phyloP scores from a whole-genome alignment of 2,329 filamentous ascomycete genomes.

The Chrysoporthe puriensis region DNA sequence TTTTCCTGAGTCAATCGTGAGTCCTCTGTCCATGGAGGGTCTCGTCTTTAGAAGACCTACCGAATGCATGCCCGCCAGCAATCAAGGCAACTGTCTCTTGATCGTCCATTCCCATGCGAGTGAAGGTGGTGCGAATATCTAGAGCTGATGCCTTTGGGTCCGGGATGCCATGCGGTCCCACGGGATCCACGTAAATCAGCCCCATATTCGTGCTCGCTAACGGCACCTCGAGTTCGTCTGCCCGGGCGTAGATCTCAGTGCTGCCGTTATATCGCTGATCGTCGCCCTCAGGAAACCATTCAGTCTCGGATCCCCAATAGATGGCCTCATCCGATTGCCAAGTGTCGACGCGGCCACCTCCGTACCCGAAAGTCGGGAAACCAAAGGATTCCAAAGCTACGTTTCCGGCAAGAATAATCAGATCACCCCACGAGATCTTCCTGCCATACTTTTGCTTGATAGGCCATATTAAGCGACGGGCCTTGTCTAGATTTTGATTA shows the following conservation, averaged over 20 bases:
- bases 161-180: constrained; percentile 73
- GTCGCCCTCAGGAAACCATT: constrained; percentile 68
- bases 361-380: constrained; percentile 70
- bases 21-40: not conserved
- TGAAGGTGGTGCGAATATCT: constrained; percentile 76
- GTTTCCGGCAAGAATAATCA: constrained; percentile 71
- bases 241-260: constrained; percentile 57
- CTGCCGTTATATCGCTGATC: constrained; percentile 64
- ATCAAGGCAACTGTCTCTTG: constrained; percentile 82
- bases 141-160: constrained; percentile 70
- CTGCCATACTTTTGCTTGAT: constrained; percentile 81
- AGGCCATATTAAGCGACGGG: constrained; percentile 73
- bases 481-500: constrained; percentile 76
- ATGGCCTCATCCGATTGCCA: constrained; percentile 74
- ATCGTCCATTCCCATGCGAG: constrained; percentile 82
- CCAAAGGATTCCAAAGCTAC: constrained; percentile 76
- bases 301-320: constrained; percentile 75
- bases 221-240: constrained; percentile 63
- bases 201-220: constrained; percentile 74
- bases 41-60: constrained; percentile 34
- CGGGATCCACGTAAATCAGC: constrained; percentile 81
- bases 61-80: constrained; percentile 76
- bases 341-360: constrained; percentile 68
- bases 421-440: constrained; percentile 78
- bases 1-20: constrained; percentile 47